phyloP scores from a whole-genome alignment of 1,284 basidiomycete genomes.

The Fistulina hepatica region DNA sequence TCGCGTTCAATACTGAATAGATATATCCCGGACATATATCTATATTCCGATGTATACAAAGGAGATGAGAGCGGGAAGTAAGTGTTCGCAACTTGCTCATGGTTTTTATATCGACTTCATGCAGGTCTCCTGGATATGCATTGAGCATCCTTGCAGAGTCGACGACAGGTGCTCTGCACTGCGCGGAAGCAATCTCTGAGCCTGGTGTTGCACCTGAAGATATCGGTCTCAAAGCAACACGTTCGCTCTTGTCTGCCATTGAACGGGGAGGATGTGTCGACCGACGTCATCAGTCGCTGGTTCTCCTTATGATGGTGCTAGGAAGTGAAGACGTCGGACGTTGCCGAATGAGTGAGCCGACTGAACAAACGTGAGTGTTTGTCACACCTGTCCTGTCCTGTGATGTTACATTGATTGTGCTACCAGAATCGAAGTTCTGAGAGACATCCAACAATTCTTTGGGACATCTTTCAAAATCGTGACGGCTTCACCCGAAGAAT shows the following conservation, averaged over 20 bases:
- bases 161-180: conserved; percentile 84
- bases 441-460: conserved; percentile 76
- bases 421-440: conserved; percentile 77
- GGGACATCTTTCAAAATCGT: conserved; percentile 58
- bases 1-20: conserved; percentile 87
- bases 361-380: conserved; percentile 62
- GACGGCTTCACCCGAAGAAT: conserved; percentile 36
- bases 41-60: conserved; percentile 98
- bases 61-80: conserved; percentile 95
- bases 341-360: conserved; percentile 78
- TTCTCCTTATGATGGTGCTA: conserved; percentile 85
- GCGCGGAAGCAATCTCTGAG: conserved; percentile 75
- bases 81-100: conserved; percentile 20
- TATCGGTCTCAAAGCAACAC: conserved; percentile 72
- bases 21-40: conserved; percentile 96
- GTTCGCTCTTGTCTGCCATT: conserved; percentile 72
- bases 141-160: conserved; percentile 86
- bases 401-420: conserved; percentile 10
- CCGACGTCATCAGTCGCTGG: conserved; percentile 79
- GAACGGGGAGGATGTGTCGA: conserved; percentile 85
- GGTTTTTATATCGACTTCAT: conserved; percentile 2
- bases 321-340: conserved; percentile 94
- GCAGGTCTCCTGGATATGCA: conserved; percentile 91
- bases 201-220: conserved; percentile 87
- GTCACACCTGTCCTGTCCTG: conserved; percentile 2